These are phyloP conservation scores for Entonaema liquescens DNA, from an alignment of 495 filamentous ascomycete genomes.

Conservation along the genomic window DNA sequence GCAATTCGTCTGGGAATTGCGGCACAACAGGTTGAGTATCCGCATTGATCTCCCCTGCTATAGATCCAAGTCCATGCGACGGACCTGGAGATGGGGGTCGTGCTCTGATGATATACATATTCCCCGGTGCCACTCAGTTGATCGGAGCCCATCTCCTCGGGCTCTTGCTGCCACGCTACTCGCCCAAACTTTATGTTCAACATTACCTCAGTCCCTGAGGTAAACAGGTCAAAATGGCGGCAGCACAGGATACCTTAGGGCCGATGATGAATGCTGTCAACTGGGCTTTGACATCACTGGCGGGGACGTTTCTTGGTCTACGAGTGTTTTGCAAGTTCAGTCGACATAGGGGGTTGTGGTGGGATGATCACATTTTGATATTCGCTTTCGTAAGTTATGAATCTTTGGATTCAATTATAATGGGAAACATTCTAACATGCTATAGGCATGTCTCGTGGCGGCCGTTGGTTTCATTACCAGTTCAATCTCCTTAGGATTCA, in stretches of 20 bases:
- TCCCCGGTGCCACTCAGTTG: slow-evolving; percentile 13
- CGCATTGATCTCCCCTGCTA: slow-evolving; percentile 2
- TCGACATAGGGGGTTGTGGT: slow-evolving; percentile 44
- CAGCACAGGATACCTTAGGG: slow-evolving; percentile 21
- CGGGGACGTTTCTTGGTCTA: slow-evolving; percentile 45
- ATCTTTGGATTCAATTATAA: neutral
- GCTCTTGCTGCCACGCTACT: slow-evolving; percentile 19
- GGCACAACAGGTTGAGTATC: neutral
- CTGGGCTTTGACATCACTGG: slow-evolving; percentile 45
- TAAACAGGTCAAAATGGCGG: slow-evolving; percentile 15
- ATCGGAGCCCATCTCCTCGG: slow-evolving; percentile 1
- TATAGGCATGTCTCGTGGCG: slow-evolving; percentile 24
- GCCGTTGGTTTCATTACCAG: slow-evolving; percentile 34
- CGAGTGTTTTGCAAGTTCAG: slow-evolving; percentile 46
- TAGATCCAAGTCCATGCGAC: slow-evolving; percentile 7
- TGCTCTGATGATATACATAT: slow-evolving; percentile 29
- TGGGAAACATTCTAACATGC: slow-evolving; percentile 5
- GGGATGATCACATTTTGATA: slow-evolving; percentile 51
- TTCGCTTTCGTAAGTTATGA: slow-evolving; percentile 48
- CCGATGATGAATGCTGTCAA: slow-evolving; percentile 54
- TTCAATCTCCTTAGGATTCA: slow-evolving; percentile 34
- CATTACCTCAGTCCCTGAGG: neutral
- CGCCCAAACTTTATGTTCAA: slow-evolving; percentile 7
- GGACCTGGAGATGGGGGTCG: neutral
- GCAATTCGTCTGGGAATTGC: neutral